Evolutionary conservation across 306 rosid genomes (phyloP).

Genomic region (Argentina anserina): DNA sequence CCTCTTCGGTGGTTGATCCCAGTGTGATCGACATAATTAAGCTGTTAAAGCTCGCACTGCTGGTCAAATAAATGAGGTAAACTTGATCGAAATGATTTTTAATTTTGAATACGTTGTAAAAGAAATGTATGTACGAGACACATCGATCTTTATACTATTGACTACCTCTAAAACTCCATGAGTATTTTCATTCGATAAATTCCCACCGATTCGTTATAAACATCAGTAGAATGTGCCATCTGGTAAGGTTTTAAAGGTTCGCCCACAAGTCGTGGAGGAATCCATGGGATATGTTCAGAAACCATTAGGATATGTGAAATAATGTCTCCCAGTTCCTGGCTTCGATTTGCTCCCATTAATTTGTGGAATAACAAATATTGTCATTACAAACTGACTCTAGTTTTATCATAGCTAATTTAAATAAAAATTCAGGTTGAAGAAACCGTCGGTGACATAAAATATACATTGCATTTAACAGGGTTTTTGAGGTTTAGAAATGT

Average conservation of each 20-base stretch:
- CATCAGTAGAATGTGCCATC: neutral
- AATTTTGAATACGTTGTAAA: too few species aligned
- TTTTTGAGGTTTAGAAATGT: neutral
- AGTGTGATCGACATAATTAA: too few species aligned
- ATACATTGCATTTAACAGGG: neutral
- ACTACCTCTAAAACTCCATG: too few species aligned
- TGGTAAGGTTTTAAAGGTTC: neutral
- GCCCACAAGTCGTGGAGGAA: conserved; percentile 12
- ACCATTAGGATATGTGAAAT: neutral
- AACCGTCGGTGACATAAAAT: conserved; percentile 1
- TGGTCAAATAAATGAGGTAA: too few species aligned
- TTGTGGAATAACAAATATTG: neutral
- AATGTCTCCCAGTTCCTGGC: neutral
- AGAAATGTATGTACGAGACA: too few species aligned
- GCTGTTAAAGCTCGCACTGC: too few species aligned
- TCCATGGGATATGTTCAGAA: conserved; percentile 9
- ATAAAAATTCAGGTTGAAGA: neutral
- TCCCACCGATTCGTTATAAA: too few species aligned
- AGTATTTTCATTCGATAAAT: too few species aligned
- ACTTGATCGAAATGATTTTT: too few species aligned
- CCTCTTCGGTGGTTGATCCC: too few species aligned
- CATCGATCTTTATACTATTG: too few species aligned
- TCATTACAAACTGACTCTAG: neutral
- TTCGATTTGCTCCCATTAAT: neutral
- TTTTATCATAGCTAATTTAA: neutral